Conservation (phyloP, 768 basidiomycete genomes). For the Psilocybe subaeruginosa region DNA sequence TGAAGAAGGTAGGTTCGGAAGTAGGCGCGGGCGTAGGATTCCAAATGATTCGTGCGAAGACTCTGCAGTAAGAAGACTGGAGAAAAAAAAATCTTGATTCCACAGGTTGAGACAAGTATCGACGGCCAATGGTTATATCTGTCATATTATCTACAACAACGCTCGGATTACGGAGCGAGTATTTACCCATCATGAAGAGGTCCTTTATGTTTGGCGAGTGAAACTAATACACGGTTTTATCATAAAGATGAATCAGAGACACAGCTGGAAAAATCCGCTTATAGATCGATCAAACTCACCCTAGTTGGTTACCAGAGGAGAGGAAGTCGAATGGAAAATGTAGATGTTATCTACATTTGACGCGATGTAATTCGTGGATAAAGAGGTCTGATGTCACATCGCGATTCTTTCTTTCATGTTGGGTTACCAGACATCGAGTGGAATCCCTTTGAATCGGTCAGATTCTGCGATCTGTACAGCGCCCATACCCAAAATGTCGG, state of each 20-base stretch:
- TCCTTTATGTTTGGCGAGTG: neutral
- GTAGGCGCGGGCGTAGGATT: conserved; percentile 5
- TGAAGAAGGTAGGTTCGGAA: conserved; percentile 11
- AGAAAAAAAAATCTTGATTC: conserved; percentile 6
- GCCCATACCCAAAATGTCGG: conserved; percentile 8
- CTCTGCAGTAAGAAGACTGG: neutral
- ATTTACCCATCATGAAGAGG: conserved; percentile 1
- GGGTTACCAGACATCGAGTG: conserved; percentile 4
- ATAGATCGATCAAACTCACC: conserved; percentile 13
- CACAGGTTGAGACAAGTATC: conserved; percentile 4
- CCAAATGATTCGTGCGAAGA: conserved; percentile 13
- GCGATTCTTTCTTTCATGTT: neutral
- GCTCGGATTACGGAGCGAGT: neutral
- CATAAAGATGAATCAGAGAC: neutral
- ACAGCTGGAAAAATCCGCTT: conserved; percentile 8
- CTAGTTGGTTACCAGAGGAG: conserved; percentile 13
- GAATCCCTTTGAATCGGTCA: conserved; percentile 3
- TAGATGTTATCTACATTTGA: conserved; percentile 5
- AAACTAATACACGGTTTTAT: neutral
- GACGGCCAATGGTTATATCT: conserved; percentile 1
- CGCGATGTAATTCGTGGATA: conserved; percentile 9
- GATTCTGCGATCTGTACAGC: conserved; percentile 10
- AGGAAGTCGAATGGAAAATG: conserved; percentile 13
- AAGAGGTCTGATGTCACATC: conserved; percentile 5
- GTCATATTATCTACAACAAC: conserved; percentile 1